These are phyloP conservation scores for Fusarium longipes DNA, from an alignment of 2,329 filamentous ascomycete species.

Conservation along the genomic window DNA sequence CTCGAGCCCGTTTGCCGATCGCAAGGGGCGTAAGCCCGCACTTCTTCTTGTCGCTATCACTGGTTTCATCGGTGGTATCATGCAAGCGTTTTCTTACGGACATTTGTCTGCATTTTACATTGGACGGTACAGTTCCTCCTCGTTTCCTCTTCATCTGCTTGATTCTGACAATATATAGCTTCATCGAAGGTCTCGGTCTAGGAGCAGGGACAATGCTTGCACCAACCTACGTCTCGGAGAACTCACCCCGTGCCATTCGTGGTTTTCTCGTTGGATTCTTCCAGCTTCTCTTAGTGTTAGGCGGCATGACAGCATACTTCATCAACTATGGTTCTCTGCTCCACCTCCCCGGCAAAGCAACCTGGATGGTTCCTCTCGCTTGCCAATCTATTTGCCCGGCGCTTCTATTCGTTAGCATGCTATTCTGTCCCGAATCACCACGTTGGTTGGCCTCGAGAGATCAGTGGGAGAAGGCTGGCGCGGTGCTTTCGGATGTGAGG, in stretches of 20 bases:
- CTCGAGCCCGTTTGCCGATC: constrained; percentile 45
- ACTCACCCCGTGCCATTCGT: constrained; percentile 67
- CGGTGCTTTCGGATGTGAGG: constrained; percentile 34
- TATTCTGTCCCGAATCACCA: constrained; percentile 67
- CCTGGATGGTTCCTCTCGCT: constrained; percentile 60
- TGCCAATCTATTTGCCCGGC: constrained; percentile 67
- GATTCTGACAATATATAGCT: not conserved
- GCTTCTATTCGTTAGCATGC: constrained; percentile 63
- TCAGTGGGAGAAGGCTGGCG: constrained; percentile 60
- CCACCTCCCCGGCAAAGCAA: constrained; percentile 46
- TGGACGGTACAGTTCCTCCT: constrained; percentile 32
- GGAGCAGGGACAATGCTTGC: constrained; percentile 67
- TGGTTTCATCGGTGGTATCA: constrained; percentile 47
- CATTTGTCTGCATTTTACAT: constrained; percentile 47
- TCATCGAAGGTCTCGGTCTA: constrained; percentile 65
- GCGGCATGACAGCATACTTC: constrained; percentile 64
- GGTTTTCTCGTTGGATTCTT: constrained; percentile 70
- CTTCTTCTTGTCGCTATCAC: constrained; percentile 47
- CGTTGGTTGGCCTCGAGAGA: constrained; percentile 68
- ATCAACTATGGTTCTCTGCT: constrained; percentile 64
- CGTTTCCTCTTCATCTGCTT: accelerated
- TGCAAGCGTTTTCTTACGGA: constrained; percentile 50
- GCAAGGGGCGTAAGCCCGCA: constrained; percentile 48
- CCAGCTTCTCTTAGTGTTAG: constrained; percentile 66
- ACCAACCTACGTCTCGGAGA: constrained; percentile 71